Evolutionary conservation across 352 stramenopile genomes (phyloP), one percentile per base, ranked within the genome.

Genomic region (Globisporangium rhizosaccharum): DNA sequence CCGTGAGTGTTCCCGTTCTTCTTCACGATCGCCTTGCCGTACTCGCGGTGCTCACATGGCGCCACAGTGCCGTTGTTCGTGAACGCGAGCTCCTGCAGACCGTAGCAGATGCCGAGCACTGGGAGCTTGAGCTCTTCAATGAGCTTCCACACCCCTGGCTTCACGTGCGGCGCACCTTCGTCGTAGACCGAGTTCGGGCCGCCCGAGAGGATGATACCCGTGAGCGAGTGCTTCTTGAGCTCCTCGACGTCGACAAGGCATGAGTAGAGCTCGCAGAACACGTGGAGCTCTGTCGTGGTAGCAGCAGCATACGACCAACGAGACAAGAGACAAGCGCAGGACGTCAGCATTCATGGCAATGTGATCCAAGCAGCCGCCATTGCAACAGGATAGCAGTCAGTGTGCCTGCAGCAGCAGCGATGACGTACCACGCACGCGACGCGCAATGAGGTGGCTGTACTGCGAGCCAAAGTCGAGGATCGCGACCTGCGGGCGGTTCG

Each of bases 381-480:
- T 5, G 15, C 44, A 39, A 14, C 18, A n/a, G 7, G 15, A 41
- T 39, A 12, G 33, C 33, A 12, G 6, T 39, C 33, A 1, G 20
- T 39, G 36, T 23, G 23, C 23, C 23, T 23, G 23, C 33, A 8
- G 25, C 46, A 30, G 2, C 2, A 7, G 15, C 9, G n/a, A 42
- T 10, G 53, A 68, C 68, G 63, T 68, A 85, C 82, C 84, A 53
- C 97, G 93, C 53, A 99, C 94, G 49, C 97, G 87, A 69, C 97
- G 87, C 49, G 97, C 97, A 69, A 99, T 99, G 50, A 99, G 85
- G 79, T 99, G 97, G 70, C 90, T 98, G 85, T 99, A 99, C 80
- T 99, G 97, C 56, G 93, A 98, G 41, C 97, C 97, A 76, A 99
- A 99, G 85, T 99, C 97, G 49, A 99, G 84, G 76, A 99, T 99